Percentiles rank a stretch among this genome's conserved stretches.
These are phyloP conservation scores for Penicillium alfredii DNA, from an alignment of 495 filamentous ascomycete species.

Conservation along the genomic window DNA sequence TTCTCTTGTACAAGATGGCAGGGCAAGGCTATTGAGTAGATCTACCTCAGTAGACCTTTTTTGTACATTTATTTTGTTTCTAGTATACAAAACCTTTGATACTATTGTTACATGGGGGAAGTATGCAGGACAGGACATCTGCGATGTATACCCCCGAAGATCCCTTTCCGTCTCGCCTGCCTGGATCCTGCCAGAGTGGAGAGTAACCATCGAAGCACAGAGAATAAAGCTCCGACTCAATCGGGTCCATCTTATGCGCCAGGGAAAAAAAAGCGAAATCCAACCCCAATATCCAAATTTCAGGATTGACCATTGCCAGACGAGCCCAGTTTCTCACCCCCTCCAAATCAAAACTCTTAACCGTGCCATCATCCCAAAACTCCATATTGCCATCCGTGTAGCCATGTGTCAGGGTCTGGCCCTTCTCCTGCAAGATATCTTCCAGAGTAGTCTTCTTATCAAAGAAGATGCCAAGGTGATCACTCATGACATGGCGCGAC, in stretches of 20 bases:
- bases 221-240: conserved; percentile 1
- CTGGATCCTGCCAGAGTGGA: conserved; percentile 28
- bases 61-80: too few species aligned
- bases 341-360: conserved; percentile 17
- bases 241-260: conserved; percentile 1
- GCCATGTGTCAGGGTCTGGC: conserved; percentile 28
- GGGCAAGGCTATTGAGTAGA: background rate
- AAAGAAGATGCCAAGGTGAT: conserved; percentile 62
- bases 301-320: too few species aligned
- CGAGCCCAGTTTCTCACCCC: conserved; percentile 6
- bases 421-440: conserved; percentile 32
- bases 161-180: conserved; percentile 11
- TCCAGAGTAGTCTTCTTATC: conserved; percentile 34
- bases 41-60: too few species aligned
- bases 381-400: conserved; percentile 54
- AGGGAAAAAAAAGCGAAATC: too few species aligned
- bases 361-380: conserved; percentile 61
- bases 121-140: conserved; percentile 5
- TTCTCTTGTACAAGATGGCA: conserved; percentile 3
- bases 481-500: conserved; percentile 83
- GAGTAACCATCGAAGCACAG: conserved; percentile 9
- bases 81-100: conserved; percentile 3
- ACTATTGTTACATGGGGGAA: conserved; percentile 4
- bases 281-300: too few species aligned
- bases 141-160: conserved; percentile 4